Evolutionary conservation across 2,329 filamentous ascomycete species (phyloP).

Genomic region (Sarocladiaceae sp.): DNA sequence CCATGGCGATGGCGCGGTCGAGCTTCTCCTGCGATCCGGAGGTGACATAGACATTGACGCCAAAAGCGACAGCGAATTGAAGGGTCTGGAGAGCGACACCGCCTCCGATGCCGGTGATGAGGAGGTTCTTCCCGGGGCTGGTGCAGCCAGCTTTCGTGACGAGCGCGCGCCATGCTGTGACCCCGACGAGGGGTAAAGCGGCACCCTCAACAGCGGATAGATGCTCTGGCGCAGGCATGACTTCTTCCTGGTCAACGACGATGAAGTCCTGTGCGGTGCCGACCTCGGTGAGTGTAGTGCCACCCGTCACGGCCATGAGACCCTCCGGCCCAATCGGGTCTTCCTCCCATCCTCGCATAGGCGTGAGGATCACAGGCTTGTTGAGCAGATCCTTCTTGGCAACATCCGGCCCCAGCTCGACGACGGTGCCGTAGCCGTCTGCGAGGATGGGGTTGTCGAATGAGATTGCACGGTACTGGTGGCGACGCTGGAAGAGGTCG

Average conservation of each 20-base stretch:
- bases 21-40: slow-evolving; percentile 72
- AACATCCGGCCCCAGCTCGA: slow-evolving; percentile 49
- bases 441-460: slow-evolving; percentile 74
- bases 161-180: slow-evolving; percentile 84
- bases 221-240: slow-evolving; percentile 71
- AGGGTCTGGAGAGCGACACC: slow-evolving; percentile 81
- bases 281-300: slow-evolving; percentile 50
- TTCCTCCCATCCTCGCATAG: slow-evolving; percentile 69
- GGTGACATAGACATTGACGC: slow-evolving; percentile 76
- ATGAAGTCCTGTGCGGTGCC: slow-evolving; percentile 74
- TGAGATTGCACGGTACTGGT: slow-evolving; percentile 80
- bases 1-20: slow-evolving; percentile 60
- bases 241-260: slow-evolving; percentile 60
- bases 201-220: slow-evolving; percentile 69
- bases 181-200: slow-evolving; percentile 73
- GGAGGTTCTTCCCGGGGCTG: slow-evolving; percentile 61
- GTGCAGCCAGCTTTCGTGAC: slow-evolving; percentile 67
- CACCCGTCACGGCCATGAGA: slow-evolving; percentile 58
- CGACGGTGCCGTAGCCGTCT: slow-evolving; percentile 74
- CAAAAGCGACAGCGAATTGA: slow-evolving; percentile 69
- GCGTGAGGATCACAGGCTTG: slow-evolving; percentile 72
- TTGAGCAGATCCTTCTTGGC: slow-evolving; percentile 35
- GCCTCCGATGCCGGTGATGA: slow-evolving; percentile 88
- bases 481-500: slow-evolving; percentile 88
- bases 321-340: slow-evolving; percentile 67